Conservation (phyloP, 2,329 filamentous ascomycete genomes). For the Phaeophleospora eucalypticola region DNA sequence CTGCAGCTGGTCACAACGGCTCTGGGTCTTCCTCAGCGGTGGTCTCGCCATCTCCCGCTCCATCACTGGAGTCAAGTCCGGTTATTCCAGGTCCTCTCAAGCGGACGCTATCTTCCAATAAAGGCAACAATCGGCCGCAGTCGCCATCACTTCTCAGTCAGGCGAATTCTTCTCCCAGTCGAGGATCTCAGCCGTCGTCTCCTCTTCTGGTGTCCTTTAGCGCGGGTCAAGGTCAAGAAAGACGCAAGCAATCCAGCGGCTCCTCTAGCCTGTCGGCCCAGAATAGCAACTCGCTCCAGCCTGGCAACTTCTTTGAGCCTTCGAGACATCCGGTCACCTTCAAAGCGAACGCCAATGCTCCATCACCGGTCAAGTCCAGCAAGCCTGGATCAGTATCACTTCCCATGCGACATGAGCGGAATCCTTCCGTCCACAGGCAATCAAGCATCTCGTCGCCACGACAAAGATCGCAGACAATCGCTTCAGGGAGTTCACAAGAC, state of each 20-base stretch:
- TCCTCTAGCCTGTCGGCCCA: conserved; percentile 80
- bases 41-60: conserved; percentile 57
- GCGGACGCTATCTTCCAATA: conserved; percentile 76
- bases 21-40: conserved; percentile 35
- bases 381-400: conserved; percentile 47
- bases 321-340: conserved; percentile 54
- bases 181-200: conserved; percentile 78
- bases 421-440: conserved; percentile 28
- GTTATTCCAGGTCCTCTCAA: conserved; percentile 75
- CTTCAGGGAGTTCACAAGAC: conserved; percentile 62
- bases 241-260: conserved; percentile 87
- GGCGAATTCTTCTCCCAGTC: conserved; percentile 79
- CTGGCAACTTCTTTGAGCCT: conserved; percentile 65
- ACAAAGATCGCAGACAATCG: conserved; percentile 86
- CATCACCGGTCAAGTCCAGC: conserved; percentile 50
- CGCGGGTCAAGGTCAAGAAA: conserved; percentile 74
- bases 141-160: conserved; percentile 81
- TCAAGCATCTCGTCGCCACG: conserved; percentile 48
- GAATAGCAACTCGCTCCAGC: conserved; percentile 64
- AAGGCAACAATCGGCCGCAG: conserved; percentile 70
- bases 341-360: conserved; percentile 49
- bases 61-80: conserved; percentile 79
- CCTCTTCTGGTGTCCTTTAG: conserved; percentile 96
- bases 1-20: conserved; percentile 36
- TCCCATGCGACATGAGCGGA: conserved; percentile 44